Evolutionary conservation across 768 basidiomycete species (phyloP).

Genomic region (Serpula lacrymans): DNA sequence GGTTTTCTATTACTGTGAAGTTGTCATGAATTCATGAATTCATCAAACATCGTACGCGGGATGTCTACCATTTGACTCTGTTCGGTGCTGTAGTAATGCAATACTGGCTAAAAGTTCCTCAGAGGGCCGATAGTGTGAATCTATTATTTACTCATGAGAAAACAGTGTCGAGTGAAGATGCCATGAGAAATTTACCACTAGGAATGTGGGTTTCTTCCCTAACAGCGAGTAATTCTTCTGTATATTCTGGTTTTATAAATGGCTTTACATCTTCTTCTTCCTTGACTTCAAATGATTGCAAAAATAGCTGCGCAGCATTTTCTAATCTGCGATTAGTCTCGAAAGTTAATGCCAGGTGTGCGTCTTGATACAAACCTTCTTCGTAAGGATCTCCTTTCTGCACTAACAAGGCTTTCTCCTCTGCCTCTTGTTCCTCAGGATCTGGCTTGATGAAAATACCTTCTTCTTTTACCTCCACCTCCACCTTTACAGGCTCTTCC

Average conservation of each 20-base stretch:
- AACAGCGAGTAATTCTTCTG: conserved; percentile 7
- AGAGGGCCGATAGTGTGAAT: conserved; percentile 14
- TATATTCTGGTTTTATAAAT: conserved; percentile 6
- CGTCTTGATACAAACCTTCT: conserved; percentile 10
- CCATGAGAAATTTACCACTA: not conserved
- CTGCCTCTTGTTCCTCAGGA: not conserved
- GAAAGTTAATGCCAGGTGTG: not conserved
- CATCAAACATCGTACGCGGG: not conserved
- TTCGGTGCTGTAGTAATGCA: no score
- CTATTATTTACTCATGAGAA: no score
- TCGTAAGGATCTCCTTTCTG: conserved; percentile 29
- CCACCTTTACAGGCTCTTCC: no score
- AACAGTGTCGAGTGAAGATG: not conserved
- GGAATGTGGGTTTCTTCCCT: not conserved
- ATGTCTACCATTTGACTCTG: not conserved
- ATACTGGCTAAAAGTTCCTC: conserved; percentile 11
- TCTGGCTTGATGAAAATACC: no score
- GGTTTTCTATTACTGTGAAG: not conserved
- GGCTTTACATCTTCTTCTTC: not conserved
- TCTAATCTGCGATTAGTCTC: conserved; percentile 20
- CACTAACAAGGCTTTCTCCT: conserved; percentile 6
- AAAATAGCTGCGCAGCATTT: conserved; percentile 11
- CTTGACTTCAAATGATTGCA: conserved; percentile 11
- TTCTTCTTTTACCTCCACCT: no score
- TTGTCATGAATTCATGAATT: not conserved